A percentile compares a stretch with the other conserved stretches of the same genome.
phyloP scores from a whole-genome alignment of 805 yeast species.

The Sugiyamaella americana region DNA sequence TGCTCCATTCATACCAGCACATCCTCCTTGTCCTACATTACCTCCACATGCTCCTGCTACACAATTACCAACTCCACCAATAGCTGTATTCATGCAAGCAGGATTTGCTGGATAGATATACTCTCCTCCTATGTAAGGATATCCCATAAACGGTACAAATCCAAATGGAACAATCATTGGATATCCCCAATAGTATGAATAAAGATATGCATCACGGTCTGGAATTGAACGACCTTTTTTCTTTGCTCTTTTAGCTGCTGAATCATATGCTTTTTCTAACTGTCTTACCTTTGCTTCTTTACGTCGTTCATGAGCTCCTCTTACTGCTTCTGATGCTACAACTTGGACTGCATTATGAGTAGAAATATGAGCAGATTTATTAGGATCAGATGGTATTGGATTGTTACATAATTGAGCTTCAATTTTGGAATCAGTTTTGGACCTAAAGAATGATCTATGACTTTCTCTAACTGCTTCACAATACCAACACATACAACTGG shows the following conservation, averaged over 20 bases:
- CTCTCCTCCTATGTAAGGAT: neutral
- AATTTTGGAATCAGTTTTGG: neutral
- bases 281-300: neutral
- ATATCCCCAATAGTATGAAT: constrained; percentile 1
- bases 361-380: constrained; percentile 9
- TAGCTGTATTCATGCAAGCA: neutral
- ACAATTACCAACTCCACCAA: constrained; percentile 9
- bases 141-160: constrained; percentile 4
- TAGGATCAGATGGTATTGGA: neutral
- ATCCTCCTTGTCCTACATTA: constrained; percentile 2
- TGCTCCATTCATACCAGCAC: constrained; percentile 3
- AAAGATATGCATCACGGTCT: constrained; percentile 1
- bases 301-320: neutral
- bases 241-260: constrained; percentile 6
- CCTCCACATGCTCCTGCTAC: constrained; percentile 5
- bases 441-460: constrained; percentile 3
- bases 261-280: constrained; percentile 1
- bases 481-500: constrained; percentile 17
- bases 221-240: constrained; percentile 1
- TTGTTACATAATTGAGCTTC: neutral
- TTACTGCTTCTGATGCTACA: neutral
- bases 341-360: constrained; percentile 13
- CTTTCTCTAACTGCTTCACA: constrained; percentile 14
- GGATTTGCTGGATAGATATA: neutral
- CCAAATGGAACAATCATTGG: constrained; percentile 2